Conservation (phyloP, 2,329 filamentous ascomycete species). For the Paradendryphiella salina region DNA sequence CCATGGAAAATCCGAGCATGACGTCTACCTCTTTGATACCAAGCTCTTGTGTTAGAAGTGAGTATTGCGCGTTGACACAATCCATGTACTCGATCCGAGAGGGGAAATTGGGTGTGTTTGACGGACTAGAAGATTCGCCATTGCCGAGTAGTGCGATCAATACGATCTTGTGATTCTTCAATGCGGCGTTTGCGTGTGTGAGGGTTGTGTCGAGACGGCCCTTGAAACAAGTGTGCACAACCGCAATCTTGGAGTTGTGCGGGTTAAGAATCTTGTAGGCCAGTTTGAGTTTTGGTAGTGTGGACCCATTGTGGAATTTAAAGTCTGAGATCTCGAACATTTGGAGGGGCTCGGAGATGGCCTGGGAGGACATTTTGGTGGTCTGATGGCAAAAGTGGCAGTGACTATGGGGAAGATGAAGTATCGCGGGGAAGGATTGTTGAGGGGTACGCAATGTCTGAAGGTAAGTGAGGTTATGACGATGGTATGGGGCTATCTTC, state of each 20-base stretch:
- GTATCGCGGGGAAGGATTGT: background rate
- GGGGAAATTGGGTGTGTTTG: constrained; percentile 54
- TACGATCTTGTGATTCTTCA: constrained; percentile 56
- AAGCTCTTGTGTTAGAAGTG: constrained; percentile 48
- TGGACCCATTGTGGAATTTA: constrained; percentile 24
- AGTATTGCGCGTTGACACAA: constrained; percentile 57
- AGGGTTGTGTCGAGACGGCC: constrained; percentile 56
- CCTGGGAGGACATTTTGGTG: constrained; percentile 17
- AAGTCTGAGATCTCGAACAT: constrained; percentile 24
- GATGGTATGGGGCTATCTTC: constrained; percentile 5
- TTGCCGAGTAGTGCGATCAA: constrained; percentile 58
- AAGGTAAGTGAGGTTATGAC: constrained; percentile 4
- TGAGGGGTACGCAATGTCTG: background rate
- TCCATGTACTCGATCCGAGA: constrained; percentile 53
- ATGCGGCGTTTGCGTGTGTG: constrained; percentile 51
- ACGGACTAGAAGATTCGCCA: constrained; percentile 59
- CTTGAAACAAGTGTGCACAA: constrained; percentile 61
- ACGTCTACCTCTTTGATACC: constrained; percentile 51
- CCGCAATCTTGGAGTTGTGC: constrained; percentile 27
- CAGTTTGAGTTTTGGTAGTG: constrained; percentile 17
- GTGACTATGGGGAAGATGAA: background rate
- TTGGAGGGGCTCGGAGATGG: constrained; percentile 12
- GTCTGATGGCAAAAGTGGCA: background rate
- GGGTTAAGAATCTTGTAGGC: constrained; percentile 35
- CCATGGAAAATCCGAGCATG: constrained; percentile 62